Conservation (phyloP, 768 basidiomycete species). For the Tubosaeta sp. region DNA sequence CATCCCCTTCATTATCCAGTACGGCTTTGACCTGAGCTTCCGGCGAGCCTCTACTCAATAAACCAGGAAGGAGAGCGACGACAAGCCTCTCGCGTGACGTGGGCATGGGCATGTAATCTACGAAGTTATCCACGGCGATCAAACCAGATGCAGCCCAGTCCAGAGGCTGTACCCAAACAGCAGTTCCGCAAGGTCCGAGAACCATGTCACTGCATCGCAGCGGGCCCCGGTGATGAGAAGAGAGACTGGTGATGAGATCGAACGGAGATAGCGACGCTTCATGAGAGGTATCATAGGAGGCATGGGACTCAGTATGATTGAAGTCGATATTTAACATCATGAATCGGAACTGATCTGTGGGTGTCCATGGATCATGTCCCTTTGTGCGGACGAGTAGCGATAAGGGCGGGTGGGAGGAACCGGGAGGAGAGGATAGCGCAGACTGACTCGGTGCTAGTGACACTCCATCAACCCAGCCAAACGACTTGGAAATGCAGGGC, state of each 20-base stretch:
- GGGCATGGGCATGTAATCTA: conserved; percentile 12
- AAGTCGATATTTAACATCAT: conserved; percentile 42
- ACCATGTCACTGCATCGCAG: conserved; percentile 52
- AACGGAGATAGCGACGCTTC: conserved; percentile 48
- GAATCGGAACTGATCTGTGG: conserved; percentile 46
- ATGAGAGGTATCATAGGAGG: conserved; percentile 1
- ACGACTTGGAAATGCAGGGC: conserved; percentile 43
- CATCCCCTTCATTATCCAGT: conserved; percentile 27
- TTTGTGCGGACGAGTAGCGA: conserved; percentile 56
- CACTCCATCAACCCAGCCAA: conserved; percentile 67
- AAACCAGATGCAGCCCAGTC: conserved; percentile 40
- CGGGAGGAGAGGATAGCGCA: not conserved
- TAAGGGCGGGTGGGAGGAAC: conserved; percentile 22
- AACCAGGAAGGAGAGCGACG: conserved; percentile 48
- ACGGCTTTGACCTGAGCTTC: conserved; percentile 29
- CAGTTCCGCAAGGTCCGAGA: conserved; percentile 54
- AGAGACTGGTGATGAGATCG: conserved; percentile 30
- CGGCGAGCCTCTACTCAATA: conserved; percentile 12
- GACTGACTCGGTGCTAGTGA: conserved; percentile 31
- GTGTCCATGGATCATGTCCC: conserved; percentile 58
- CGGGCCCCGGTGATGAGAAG: conserved; percentile 40
- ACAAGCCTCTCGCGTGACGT: conserved; percentile 40
- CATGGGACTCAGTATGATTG: not conserved
- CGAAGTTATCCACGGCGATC: conserved; percentile 21
- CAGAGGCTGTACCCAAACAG: conserved; percentile 59